Conservation (phyloP, 1,284 basidiomycete genomes). For the Fistulinella cinereoalba region DNA sequence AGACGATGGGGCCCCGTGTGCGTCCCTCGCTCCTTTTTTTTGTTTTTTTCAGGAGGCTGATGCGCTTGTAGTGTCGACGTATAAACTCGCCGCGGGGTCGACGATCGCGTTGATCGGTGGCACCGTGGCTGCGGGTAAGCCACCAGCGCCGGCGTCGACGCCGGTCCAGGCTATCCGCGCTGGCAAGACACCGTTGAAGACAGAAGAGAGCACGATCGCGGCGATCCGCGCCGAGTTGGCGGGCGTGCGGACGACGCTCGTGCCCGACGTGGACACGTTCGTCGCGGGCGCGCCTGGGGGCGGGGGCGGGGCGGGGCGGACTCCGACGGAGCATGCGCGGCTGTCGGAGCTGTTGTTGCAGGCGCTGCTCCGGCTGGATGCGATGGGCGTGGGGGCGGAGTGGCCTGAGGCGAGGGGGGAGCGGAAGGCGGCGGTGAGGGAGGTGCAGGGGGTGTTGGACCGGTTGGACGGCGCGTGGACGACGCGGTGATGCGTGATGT, state of each 20-base stretch:
- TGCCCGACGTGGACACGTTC: slow-evolving; percentile 56
- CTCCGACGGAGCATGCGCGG: slow-evolving; percentile 49
- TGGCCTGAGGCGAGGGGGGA: slow-evolving; percentile 71
- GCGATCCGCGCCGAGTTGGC: slow-evolving; percentile 60
- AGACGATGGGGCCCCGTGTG: slow-evolving; percentile 67
- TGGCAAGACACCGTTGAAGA: slow-evolving; percentile 31
- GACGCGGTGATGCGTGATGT: slow-evolving; percentile 2
- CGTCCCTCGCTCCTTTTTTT: slow-evolving; percentile 28
- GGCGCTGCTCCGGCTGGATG: slow-evolving; percentile 72
- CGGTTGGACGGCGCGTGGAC: slow-evolving; percentile 52
- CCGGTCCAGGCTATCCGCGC: too few relatives aligned
- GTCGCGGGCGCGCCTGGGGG: slow-evolving; percentile 30
- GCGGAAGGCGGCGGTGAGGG: slow-evolving; percentile 72
- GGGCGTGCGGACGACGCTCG: slow-evolving; percentile 49
- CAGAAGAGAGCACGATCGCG: slow-evolving; percentile 52
- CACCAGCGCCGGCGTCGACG: too few relatives aligned
- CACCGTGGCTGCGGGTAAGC: too few relatives aligned
- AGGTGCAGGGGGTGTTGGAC: slow-evolving; percentile 59
- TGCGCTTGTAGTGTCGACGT: slow-evolving; percentile 53
- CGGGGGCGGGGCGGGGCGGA: neutral
- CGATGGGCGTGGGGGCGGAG: slow-evolving; percentile 53
- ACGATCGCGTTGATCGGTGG: slow-evolving; percentile 61
- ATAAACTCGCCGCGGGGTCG: slow-evolving; percentile 58
- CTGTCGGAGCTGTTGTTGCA: slow-evolving; percentile 75
- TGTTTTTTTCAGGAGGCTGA: neutral